Percentiles rank a stretch among this genome's conserved stretches.
Evolutionary conservation across 371 early-diverging fungal species (phyloP).

Genomic region (Apophysomyces sp.): DNA sequence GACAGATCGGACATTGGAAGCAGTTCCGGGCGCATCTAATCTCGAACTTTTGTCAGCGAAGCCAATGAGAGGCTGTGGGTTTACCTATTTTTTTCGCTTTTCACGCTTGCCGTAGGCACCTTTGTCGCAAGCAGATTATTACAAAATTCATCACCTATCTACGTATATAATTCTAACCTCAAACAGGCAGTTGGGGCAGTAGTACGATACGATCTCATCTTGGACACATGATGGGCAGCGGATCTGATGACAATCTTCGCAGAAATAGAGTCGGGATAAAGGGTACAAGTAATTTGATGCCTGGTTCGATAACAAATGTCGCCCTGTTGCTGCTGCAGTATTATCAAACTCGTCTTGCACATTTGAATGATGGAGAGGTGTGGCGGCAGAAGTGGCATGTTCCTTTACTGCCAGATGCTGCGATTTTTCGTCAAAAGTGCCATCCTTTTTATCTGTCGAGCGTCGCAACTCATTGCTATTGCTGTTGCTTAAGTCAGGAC

Average conservation of each 20-base stretch:
- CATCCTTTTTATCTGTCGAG: conserved; percentile 14
- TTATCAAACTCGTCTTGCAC: background rate
- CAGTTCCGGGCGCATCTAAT: conserved; percentile 90
- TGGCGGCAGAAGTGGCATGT: background rate
- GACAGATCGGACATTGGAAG: conserved; percentile 91
- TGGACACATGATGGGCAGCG: conserved; percentile 81
- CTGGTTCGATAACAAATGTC: conserved; percentile 34
- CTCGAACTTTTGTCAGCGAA: background rate
- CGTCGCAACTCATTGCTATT: background rate
- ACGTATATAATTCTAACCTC: conserved; percentile 54
- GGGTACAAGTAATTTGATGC: conserved; percentile 55
- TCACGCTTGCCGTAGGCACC: conserved; percentile 91
- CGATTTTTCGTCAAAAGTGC: background rate
- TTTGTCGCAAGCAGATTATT: conserved; percentile 1
- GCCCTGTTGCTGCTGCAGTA: conserved; percentile 27
- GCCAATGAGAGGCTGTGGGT: background rate
- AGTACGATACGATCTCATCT: conserved; percentile 87
- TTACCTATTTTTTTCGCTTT: conserved; percentile 88
- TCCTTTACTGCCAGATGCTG: conserved; percentile 4
- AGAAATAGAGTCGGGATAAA: conserved; percentile 81
- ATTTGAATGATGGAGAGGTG: conserved; percentile 3
- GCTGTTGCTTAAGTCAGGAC: conserved; percentile 24
- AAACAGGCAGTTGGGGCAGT: conserved; percentile 94
- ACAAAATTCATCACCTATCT: too few relatives aligned
- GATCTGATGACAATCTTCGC: conserved; percentile 81